Evolutionary conservation across 208 protist species (phyloP).

Genomic region (Crithidia expoeki): DNA sequence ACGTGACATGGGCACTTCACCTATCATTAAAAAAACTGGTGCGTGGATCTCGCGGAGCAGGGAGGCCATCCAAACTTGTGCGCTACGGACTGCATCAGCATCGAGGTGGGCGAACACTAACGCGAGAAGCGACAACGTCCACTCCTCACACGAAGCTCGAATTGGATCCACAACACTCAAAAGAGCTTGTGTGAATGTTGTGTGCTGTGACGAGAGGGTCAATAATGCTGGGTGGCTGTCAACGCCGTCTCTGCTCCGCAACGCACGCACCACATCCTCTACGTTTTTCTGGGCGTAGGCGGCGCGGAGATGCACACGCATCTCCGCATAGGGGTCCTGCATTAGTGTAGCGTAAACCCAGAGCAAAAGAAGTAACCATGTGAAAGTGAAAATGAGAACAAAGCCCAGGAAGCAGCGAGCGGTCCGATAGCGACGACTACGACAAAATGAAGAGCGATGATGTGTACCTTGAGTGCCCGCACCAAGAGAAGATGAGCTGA

Average conservation of each 20-base stretch:
- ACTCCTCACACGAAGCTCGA: too few relatives aligned
- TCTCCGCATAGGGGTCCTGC: neutral
- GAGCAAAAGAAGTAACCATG: neutral
- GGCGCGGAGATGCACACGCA: neutral
- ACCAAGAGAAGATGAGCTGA: too few relatives aligned
- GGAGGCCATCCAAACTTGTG: too few relatives aligned
- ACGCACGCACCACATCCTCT: neutral
- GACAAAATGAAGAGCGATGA: neutral
- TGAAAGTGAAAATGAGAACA: neutral
- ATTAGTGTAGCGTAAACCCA: neutral
- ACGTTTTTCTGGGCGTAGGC: neutral
- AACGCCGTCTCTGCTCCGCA: neutral
- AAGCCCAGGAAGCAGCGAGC: neutral
- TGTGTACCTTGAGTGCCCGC: too few relatives aligned
- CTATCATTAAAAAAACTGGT: neutral
- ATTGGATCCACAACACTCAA: too few relatives aligned
- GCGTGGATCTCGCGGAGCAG: too few relatives aligned
- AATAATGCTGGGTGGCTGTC: too few relatives aligned
- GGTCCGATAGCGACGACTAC: neutral
- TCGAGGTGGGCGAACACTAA: too few relatives aligned
- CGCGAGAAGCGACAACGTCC: too few relatives aligned
- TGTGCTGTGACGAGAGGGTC: too few relatives aligned
- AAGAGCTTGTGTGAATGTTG: too few relatives aligned
- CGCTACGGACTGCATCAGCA: too few relatives aligned
- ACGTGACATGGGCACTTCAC: neutral